Evolutionary conservation across 495 filamentous ascomycete species (phyloP), one percentile per base, ranked within the genome.

Genomic region (Annulohypoxylon maeteangense): DNA sequence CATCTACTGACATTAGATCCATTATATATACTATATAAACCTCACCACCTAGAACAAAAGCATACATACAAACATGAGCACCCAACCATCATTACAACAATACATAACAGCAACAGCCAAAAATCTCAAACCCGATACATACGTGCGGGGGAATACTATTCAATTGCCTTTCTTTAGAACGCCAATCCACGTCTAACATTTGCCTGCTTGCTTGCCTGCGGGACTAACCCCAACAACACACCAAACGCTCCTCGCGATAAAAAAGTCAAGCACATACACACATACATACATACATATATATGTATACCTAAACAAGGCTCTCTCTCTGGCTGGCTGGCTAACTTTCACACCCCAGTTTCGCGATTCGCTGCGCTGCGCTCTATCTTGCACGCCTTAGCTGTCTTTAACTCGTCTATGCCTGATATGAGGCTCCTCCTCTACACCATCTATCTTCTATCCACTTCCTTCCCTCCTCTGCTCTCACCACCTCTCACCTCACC

Each of bases 151-250:
- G 47, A 36, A 62, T 14, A 23, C 23, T 72, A 72, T 72, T 72
- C 69, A 72, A 72, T 64, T 68, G 64, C 69, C 69, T 56, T 67
- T 72, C 58, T 68, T 42, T 34, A 23, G 53, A 66, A 72, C 69
- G 69, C 69, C 69, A 53, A 51, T 67, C 69, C 69, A 72, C 58
- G 44, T 72, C 69, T 72, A 72, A 40, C 36, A 40, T 40, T 4
- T 40, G 34, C n/a, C 6, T 29, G 27, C 27, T 29, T 29, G 27
- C 27, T 29, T 40, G 11, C 53, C 36, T 55, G 42, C 22, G 16
- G 58, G n/a, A 12, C 36, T n/a, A 40, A 3, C 14, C 11, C 11
- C 4, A 14, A 40, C 36, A 14, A 14, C 14, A 40, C 12, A 14
- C 11, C 11, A 57, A 55, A 54, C 55, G 34, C 54, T 55, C 22